These are phyloP conservation scores for Hypsizygus ulmarius DNA, from an alignment of 1,284 basidiomycete genomes.

Conservation along the genomic window DNA sequence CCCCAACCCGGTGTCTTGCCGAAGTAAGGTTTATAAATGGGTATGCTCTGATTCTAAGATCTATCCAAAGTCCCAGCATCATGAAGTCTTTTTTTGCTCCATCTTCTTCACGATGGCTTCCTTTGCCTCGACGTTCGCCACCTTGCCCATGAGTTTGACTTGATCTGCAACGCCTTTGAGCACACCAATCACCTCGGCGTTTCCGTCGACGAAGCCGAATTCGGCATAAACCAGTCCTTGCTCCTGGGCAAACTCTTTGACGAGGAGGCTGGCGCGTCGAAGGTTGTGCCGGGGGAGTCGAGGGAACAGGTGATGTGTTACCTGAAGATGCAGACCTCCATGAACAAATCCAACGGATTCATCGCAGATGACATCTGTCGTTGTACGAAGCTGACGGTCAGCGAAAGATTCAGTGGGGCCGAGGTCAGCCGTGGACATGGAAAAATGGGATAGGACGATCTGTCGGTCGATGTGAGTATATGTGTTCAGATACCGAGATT, in stretches of 20 bases:
- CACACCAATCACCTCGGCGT: constrained; percentile 74
- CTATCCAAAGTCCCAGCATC: constrained; percentile 1
- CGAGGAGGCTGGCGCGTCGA: constrained; percentile 74
- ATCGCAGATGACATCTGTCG: constrained; percentile 91
- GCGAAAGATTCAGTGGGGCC: constrained; percentile 91
- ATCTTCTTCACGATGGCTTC: constrained; percentile 54
- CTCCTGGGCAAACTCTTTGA: constrained; percentile 84
- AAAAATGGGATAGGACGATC: constrained; percentile 98
- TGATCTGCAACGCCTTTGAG: constrained; percentile 82
- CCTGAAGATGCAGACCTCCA: constrained; percentile 92
- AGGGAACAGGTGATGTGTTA: constrained; percentile 97
- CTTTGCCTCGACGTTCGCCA: constrained; percentile 63
- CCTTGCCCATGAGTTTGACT: constrained; percentile 69
- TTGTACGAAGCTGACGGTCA: constrained; percentile 92
- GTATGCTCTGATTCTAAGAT: background rate
- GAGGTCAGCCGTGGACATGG: constrained; percentile 90
- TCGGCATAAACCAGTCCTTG: constrained; percentile 86
- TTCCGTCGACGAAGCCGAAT: constrained; percentile 86
- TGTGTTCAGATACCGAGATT: background rate
- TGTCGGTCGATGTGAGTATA: constrained; percentile 31
- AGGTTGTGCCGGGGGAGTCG: constrained; percentile 94
- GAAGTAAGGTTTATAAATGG: too few relatives aligned
- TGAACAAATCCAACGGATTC: constrained; percentile 86
- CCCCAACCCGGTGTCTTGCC: too few relatives aligned
- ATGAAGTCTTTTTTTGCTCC: constrained; percentile 21